Evolutionary conservation across 2,329 filamentous ascomycete genomes (phyloP).

Genomic region (Fusarium neocosmosporiellum): DNA sequence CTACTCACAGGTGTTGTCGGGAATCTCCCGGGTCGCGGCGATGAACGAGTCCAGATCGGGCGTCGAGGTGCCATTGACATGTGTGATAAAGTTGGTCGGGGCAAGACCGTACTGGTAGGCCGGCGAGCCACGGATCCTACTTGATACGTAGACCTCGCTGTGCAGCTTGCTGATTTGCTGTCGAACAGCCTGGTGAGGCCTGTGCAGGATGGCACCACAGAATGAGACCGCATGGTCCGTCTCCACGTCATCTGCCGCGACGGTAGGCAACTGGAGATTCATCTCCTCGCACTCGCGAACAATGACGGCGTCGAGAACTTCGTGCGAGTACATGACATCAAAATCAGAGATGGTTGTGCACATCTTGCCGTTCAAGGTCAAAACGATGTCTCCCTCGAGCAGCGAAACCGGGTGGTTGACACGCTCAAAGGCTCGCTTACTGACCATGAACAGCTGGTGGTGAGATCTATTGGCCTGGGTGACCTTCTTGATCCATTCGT

Average conservation of each 20-base stretch:
- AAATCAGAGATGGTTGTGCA: constrained; percentile 94
- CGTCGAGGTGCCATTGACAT: constrained; percentile 90
- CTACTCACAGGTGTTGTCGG: constrained; percentile 87
- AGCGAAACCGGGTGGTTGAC: constrained; percentile 66
- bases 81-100: constrained; percentile 97
- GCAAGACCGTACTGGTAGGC: constrained; percentile 92
- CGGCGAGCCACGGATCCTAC: constrained; percentile 83
- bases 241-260: constrained; percentile 89
- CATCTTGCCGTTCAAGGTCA: constrained; percentile 90
- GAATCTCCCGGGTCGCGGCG: constrained; percentile 83
- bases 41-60: constrained; percentile 86
- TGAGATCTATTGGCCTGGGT: constrained; percentile 88
- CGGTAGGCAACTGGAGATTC: constrained; percentile 81
- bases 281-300: constrained; percentile 87
- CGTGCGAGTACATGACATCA: constrained; percentile 95
- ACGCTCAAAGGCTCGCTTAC: constrained; percentile 82
- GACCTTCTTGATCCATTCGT: constrained; percentile 94
- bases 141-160: constrained; percentile 95
- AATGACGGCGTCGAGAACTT: constrained; percentile 84
- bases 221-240: constrained; percentile 93
- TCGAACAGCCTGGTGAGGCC: constrained; percentile 93
- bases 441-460: constrained; percentile 98
- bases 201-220: constrained; percentile 92
- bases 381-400: constrained; percentile 89
- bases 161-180: constrained; percentile 98